A percentile compares a stretch with the other conserved stretches of the same genome.
Conservation (phyloP, 805 yeast species). For the Candida arabinofermentans region DNA sequence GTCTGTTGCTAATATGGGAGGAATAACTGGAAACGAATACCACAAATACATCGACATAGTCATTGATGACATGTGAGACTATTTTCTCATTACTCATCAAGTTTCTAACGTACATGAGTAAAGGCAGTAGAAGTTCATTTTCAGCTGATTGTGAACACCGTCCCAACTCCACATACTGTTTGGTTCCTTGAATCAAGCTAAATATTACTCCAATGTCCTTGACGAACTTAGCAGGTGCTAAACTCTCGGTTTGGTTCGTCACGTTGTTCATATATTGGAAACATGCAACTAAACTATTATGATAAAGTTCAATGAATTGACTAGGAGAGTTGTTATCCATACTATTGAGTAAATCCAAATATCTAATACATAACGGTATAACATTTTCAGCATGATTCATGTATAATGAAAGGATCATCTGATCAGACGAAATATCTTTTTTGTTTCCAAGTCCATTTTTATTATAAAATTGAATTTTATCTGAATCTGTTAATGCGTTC, state of each 20-base stretch:
- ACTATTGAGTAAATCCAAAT: constrained; percentile 4
- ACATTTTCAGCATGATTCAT: constrained; percentile 9
- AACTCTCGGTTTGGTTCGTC: constrained; percentile 7
- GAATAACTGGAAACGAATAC: constrained; percentile 1
- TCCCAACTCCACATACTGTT: constrained; percentile 1
- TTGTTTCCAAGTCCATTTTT: constrained; percentile 8
- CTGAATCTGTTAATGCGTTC: constrained; percentile 5
- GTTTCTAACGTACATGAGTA: constrained; percentile 11
- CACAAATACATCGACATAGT: constrained; percentile 3
- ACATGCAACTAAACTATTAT: constrained; percentile 9
- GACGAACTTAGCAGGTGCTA: constrained; percentile 1
- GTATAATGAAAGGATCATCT: constrained; percentile 11
- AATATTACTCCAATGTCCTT: constrained; percentile 6
- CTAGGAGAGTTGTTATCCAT: neutral
- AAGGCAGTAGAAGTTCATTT: constrained; percentile 4
- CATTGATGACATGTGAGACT: constrained; percentile 6
- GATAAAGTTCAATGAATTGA: constrained; percentile 2
- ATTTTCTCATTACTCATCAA: constrained; percentile 9
- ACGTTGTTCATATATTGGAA: constrained; percentile 18
- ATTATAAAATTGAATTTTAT: constrained; percentile 8
- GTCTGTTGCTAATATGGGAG: constrained; percentile 2
- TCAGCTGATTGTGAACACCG: neutral
- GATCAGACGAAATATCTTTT: constrained; percentile 10
- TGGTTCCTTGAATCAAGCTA: constrained; percentile 5
- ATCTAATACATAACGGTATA: constrained; percentile 11